Evolutionary conservation across 441 rosid species (phyloP).

Genomic region (Bocquillonia castaneifolia): DNA sequence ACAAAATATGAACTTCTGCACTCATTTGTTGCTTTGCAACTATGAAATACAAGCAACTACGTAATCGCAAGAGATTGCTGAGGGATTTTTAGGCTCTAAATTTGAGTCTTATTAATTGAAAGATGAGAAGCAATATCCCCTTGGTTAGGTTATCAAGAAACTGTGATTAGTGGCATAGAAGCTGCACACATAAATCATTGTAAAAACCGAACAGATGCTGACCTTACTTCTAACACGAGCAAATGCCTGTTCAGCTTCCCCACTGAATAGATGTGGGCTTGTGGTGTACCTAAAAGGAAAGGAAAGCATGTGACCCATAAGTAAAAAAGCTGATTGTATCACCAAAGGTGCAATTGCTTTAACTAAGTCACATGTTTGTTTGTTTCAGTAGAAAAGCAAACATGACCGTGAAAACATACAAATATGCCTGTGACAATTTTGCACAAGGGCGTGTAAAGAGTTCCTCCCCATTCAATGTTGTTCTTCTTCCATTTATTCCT

Average conservation of each 20-base stretch:
- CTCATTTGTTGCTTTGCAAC: too few species aligned
- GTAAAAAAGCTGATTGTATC: neutral
- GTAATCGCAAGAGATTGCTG: too few species aligned
- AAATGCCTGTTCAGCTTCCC: constrained; percentile 73
- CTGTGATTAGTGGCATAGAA: neutral
- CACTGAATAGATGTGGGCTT: constrained; percentile 87
- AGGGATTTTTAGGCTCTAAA: too few species aligned
- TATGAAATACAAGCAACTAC: too few species aligned
- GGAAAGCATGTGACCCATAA: neutral
- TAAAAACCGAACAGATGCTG: constrained; percentile 1
- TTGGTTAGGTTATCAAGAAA: neutral
- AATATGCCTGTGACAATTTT: constrained; percentile 65
- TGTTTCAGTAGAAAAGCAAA: neutral
- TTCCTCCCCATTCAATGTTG: constrained; percentile 70
- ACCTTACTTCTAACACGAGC: constrained; percentile 89
- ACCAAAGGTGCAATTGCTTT: constrained; percentile 1
- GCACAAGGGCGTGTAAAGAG: constrained; percentile 64
- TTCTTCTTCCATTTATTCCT: constrained; percentile 70
- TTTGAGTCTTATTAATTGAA: neutral
- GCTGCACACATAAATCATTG: neutral
- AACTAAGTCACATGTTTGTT: constrained; percentile 2
- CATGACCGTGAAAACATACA: constrained; percentile 46
- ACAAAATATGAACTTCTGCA: neutral
- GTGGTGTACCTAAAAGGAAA: constrained; percentile 68
- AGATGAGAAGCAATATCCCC: neutral